Base-by-base conservation (phyloP, 176 grass and related monocot genomes). In the Cenchrus fungigraminus region DNA sequence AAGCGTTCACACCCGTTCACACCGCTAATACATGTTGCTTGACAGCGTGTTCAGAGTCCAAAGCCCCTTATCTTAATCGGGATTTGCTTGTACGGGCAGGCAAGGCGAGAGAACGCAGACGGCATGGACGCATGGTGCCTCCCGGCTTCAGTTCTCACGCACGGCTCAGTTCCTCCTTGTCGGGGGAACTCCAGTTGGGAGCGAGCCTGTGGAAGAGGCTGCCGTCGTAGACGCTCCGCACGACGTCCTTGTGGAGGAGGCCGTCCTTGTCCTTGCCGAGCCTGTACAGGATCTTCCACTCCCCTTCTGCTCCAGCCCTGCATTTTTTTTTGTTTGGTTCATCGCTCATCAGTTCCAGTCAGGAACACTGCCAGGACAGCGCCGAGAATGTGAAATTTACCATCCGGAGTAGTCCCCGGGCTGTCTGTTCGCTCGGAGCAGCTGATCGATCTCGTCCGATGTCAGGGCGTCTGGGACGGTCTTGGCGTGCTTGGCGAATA, bases 251-350 rank as follows among this genome's bases (percentile, higher is more conserved):
- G 19, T 50, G 85, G 29, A 99, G 97, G 16, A 96, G 88, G 10
- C 93, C 93, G 66, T 96, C 86, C 86, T 98, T 89, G 77, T 92
- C 93, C 81, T 95, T 94, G 83, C 68, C 87, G 11, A 95, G 79
- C 1, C 13, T 59, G 70, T 88, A 94, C 3, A 95, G 40, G 2
- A 92, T 6, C 76, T 87, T 92, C 96, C 96, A 98, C 69, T 98
- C 96, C 8, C 55, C 51, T 25, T 46, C 69, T 1, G 77, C 78
- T 9, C 69, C 93, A 6, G 87, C 68, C 79, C 96, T 98, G 75
- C 40, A 7, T 28, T 32, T 31, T n/a, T 31, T 43, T 50, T 46
- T 1, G 37, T 46, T 50, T 46, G 45, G 45, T 46, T 46, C 7
- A 8, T 46, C 7, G 6, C 8, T 46, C 45, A 46, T 46, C 8